phyloP scores from a whole-genome alignment of 768 basidiomycete species.

The Pleurotus eryngii region DNA sequence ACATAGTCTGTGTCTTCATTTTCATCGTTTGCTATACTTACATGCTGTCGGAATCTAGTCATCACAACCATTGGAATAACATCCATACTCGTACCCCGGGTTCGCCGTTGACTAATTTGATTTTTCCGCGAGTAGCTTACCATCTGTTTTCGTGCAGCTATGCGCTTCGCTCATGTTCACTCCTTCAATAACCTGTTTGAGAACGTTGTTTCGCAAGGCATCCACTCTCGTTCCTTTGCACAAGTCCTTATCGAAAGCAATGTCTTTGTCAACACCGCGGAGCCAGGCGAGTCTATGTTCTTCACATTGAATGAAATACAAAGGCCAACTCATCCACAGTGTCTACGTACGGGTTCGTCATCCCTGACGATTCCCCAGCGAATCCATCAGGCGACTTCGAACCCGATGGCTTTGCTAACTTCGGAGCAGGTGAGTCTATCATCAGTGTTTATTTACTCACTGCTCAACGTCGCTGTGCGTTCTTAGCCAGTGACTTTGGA shows the following conservation, averaged over 20 bases:
- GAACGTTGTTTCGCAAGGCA: conserved; percentile 19
- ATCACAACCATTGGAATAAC: conserved; percentile 21
- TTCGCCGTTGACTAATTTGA: neutral
- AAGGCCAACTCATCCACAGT: neutral
- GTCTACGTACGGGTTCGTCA: conserved; percentile 21
- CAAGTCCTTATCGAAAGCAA: conserved; percentile 22
- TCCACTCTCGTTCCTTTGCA: conserved; percentile 18
- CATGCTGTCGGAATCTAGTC: conserved; percentile 4
- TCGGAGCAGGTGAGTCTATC: conserved; percentile 14
- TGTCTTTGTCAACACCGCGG: conserved; percentile 16
- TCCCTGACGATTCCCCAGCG: conserved; percentile 19
- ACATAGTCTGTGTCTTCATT: conserved; percentile 13
- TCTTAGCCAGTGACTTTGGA: conserved; percentile 17
- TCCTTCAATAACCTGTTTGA: conserved; percentile 19
- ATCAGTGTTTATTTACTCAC: neutral
- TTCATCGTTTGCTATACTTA: neutral
- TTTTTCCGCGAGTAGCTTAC: too few relatives aligned
- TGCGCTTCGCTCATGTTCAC: conserved; percentile 19
- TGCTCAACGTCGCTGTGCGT: neutral
- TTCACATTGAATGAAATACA: neutral
- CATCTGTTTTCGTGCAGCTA: conserved; percentile 5
- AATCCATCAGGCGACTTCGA: conserved; percentile 19
- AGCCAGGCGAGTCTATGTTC: conserved; percentile 11
- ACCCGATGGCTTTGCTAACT: conserved; percentile 18
- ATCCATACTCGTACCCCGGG: conserved; percentile 21